A percentile compares a stretch with the other conserved stretches of the same genome.
These are phyloP conservation scores for Pythium pyrilobum DNA, from an alignment of 352 stramenopile species.

Conservation along the genomic window DNA sequence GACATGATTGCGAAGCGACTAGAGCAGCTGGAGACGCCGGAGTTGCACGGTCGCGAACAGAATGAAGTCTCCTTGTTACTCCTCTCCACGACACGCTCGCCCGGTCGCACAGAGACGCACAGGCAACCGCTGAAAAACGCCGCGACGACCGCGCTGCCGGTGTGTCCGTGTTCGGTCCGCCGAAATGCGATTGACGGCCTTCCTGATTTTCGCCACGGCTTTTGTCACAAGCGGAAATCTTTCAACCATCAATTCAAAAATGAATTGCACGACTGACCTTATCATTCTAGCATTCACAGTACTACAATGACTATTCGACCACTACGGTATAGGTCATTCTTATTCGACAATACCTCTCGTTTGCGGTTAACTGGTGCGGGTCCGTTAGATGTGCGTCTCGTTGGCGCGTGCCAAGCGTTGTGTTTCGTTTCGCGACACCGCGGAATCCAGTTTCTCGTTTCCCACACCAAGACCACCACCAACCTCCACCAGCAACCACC, in stretches of 20 bases:
- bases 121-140: too few relatives aligned
- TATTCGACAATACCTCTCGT: neutral
- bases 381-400: conserved; percentile 1
- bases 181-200: too few relatives aligned
- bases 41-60: too few relatives aligned
- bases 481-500: conserved; percentile 5
- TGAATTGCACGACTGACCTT: conserved; percentile 10
- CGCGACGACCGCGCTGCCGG: too few relatives aligned
- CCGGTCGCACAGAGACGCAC: too few relatives aligned
- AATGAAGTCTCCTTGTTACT: too few relatives aligned
- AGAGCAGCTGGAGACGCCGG: neutral
- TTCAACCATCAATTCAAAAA: conserved; percentile 16
- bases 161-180: too few relatives aligned
- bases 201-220: conserved; percentile 12
- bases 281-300: neutral
- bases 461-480: neutral
- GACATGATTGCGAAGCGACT: conserved; percentile 17
- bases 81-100: too few relatives aligned
- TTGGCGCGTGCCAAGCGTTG: conserved; percentile 3
- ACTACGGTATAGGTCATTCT: neutral
- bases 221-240: conserved; percentile 18
- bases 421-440: conserved; percentile 9
- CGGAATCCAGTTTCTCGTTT: conserved; percentile 12
- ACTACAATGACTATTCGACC: conserved; percentile 3
- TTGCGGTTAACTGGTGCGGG: neutral